Base-by-base conservation (phyloP, 805 yeast genomes). In the Priceomyces carsonii region DNA sequence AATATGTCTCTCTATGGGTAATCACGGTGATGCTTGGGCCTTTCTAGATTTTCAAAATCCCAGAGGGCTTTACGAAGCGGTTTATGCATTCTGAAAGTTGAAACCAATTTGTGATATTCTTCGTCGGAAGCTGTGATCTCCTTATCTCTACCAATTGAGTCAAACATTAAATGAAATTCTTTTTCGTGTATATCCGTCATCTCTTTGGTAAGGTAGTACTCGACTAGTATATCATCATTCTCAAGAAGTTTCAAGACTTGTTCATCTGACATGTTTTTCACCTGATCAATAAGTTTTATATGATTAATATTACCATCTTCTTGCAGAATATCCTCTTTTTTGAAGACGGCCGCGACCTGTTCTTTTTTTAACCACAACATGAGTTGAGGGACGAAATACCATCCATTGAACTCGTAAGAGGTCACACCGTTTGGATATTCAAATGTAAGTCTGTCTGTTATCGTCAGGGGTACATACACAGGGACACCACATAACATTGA, bases 401-500 rank as follows among this genome's bases (percentile, higher is more conserved):
- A 50, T 19, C 38, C 53, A 33, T 45, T 30, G 32, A 29, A 44
- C 21, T 40, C 46, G 32, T 39, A 41, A 15, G 38, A 39, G 7
- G 44, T 35, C 32, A 51, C 35, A 8, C 53, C 52, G 7, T 37
- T 28, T 6, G 48, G 26, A 36, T 51, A 53, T 33, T 53, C 58
- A 26, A 44, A 47, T 6, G 38, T 35, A 10, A 48, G 35, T 32
- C 51, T 35, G 24, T 40, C 45, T n/a, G 44, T 44, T 12, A 49
- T 43, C 17, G 32, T 40, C 16, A 30, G 40, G 4, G 57, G 57
- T 12, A 54, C 33, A 27, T 39, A 50, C 1, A 50, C 45, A 3
- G 56, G 55, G 4, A 43, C 73, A 3, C 83, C 82, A 44, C 79
- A 85, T 48, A 75, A 72, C 39, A 65, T 51, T 0, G 84, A 64